phyloP scores from a whole-genome alignment of 805 yeast genomes.

The Kurtzmaniella fragi region DNA sequence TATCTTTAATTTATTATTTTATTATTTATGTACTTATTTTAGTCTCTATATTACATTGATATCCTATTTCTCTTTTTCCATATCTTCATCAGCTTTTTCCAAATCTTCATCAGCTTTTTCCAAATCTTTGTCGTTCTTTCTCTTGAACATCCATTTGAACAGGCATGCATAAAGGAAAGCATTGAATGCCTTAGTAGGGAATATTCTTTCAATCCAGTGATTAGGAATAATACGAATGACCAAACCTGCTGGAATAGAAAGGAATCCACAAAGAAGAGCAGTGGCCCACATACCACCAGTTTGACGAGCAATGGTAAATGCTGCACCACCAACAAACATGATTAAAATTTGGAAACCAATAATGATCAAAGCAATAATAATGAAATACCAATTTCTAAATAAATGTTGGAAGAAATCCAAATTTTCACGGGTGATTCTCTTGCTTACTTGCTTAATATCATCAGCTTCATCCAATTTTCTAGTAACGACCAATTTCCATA shows the following conservation, averaged over 20 bases:
- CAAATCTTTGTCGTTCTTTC: constrained; percentile 1
- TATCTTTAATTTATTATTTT: too few relatives aligned
- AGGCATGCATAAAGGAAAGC: constrained; percentile 20
- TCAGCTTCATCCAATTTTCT: constrained; percentile 88
- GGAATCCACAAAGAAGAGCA: constrained; percentile 73
- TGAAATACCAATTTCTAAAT: constrained; percentile 76
- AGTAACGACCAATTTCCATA: constrained; percentile 86
- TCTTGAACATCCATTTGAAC: constrained; percentile 3
- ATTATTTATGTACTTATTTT: too few relatives aligned
- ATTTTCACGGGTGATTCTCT: constrained; percentile 57
- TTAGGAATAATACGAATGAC: constrained; percentile 82
- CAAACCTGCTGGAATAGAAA: constrained; percentile 77
- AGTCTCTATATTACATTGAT: too few relatives aligned
- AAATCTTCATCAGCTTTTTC: background rate
- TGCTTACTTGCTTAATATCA: constrained; percentile 52
- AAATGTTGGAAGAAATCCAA: constrained; percentile 81
- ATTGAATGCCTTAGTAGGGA: constrained; percentile 57
- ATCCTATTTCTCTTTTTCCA: too few relatives aligned
- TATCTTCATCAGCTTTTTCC: background rate
- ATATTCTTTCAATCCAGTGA: constrained; percentile 55
- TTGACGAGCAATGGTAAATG: constrained; percentile 77
- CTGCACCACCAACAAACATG: constrained; percentile 97
- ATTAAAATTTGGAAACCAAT: constrained; percentile 82
- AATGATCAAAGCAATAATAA: constrained; percentile 65
- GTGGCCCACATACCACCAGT: constrained; percentile 88